Evolutionary conservation across 192 early-diverging fungal genomes (phyloP).

Genomic region (Chytriomyces confervae): DNA sequence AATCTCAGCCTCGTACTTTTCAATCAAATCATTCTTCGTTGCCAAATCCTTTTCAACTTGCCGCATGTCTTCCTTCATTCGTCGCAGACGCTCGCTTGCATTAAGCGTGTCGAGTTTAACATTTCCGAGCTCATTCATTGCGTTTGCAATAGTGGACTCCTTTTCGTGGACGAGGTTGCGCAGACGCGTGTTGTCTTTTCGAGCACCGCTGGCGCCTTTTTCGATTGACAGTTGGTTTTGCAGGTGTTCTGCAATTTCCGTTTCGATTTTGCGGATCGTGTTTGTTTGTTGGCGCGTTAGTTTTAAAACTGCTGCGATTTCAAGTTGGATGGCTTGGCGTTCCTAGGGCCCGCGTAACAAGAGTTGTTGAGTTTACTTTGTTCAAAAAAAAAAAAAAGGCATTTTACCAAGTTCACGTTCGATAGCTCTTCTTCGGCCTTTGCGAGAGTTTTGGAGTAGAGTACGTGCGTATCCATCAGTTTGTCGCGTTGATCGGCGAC

Average conservation of each 20-base stretch:
- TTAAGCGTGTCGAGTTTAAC: conserved; percentile 56
- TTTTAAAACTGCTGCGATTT: conserved; percentile 55
- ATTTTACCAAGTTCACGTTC: conserved; percentile 45
- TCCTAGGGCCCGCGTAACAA: conserved; percentile 34
- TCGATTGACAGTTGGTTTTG: conserved; percentile 60
- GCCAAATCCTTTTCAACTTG: conserved; percentile 53
- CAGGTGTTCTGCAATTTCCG: conserved; percentile 61
- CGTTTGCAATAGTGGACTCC: conserved; percentile 54
- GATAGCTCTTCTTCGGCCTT: conserved; percentile 60
- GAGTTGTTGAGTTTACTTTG: too few species aligned
- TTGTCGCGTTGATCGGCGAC: conserved; percentile 56
- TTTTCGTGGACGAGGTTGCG: conserved; percentile 60
- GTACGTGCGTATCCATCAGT: conserved; percentile 53
- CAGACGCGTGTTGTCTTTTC: conserved; percentile 54
- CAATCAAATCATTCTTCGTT: conserved; percentile 58
- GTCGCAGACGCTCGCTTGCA: conserved; percentile 30
- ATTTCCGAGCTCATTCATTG: conserved; percentile 60
- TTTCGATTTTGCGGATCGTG: conserved; percentile 49
- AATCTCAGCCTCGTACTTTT: conserved; percentile 70
- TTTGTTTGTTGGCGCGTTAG: conserved; percentile 39
- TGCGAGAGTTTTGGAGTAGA: conserved; percentile 53
- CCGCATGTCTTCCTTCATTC: conserved; percentile 47
- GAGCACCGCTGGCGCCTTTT: conserved; percentile 55
- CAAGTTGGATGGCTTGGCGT: conserved; percentile 55
- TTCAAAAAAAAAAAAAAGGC: too few species aligned